These are phyloP conservation scores for Gentiana straminea DNA, from an alignment of 257 asterid species.

Conservation along the genomic window DNA sequence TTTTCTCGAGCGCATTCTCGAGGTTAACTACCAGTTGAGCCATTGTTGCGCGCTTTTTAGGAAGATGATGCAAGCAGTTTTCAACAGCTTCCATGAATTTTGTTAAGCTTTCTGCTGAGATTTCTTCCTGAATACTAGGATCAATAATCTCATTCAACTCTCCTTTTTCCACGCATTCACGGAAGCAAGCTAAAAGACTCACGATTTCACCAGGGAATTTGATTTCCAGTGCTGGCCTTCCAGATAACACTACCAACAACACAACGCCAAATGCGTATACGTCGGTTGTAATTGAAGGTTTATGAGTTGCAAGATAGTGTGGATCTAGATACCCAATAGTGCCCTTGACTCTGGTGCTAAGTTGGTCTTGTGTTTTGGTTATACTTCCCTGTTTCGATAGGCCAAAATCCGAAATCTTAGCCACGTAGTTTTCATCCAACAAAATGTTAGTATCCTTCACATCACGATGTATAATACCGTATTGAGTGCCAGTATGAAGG, in stretches of 20 bases:
- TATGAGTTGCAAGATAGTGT: too few relatives aligned
- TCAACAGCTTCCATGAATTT: too few relatives aligned
- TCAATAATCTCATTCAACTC: constrained; percentile 1
- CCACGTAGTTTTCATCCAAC: too few relatives aligned
- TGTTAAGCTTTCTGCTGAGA: too few relatives aligned
- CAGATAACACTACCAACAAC: not conserved
- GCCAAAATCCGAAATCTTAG: constrained; percentile 17
- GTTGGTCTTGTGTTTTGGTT: constrained; percentile 1
- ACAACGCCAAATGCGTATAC: constrained; percentile 19
- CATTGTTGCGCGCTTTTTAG: constrained; percentile 18
- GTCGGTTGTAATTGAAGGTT: not conserved
- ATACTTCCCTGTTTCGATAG: constrained; percentile 9
- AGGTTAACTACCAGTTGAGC: constrained; percentile 15
- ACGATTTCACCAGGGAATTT: not conserved
- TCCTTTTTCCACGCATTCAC: constrained; percentile 2
- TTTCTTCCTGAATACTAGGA: not conserved
- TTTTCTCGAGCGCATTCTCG: constrained; percentile 12
- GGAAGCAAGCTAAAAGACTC: constrained; percentile 5
- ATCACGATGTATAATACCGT: too few relatives aligned
- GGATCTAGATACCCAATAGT: too few relatives aligned
- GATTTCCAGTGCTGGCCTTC: constrained; percentile 11
- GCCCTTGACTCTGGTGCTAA: constrained; percentile 13
- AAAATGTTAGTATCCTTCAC: too few relatives aligned
- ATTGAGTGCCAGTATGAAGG: too few relatives aligned
- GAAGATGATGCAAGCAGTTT: not conserved